A percentile compares a stretch with the other conserved stretches of the same genome.
Conservation (phyloP, 305 asterid species). For the Solanum hybrid region DNA sequence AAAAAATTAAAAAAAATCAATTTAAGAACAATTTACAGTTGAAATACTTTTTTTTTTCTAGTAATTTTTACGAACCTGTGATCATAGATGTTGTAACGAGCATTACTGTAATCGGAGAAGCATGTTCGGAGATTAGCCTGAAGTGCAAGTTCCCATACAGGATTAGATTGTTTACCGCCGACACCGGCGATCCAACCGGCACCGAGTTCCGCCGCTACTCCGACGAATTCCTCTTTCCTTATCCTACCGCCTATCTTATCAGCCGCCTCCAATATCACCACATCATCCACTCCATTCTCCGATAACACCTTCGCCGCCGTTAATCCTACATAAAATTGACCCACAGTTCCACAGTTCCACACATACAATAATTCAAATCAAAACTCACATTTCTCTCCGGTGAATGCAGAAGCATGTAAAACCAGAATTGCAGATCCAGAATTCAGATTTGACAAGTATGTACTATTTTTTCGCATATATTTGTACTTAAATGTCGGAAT, state of each 20-base stretch:
- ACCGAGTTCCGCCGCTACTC: conserved; percentile 85
- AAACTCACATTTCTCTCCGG: neutral
- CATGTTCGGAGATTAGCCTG: conserved; percentile 69
- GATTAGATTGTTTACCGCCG: conserved; percentile 70
- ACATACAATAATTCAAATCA: neutral
- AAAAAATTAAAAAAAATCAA: neutral
- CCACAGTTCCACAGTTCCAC: neutral
- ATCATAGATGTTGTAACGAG: conserved; percentile 86
- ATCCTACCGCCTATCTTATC: conserved; percentile 80
- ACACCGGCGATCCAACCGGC: conserved; percentile 99
- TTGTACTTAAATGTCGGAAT: neutral
- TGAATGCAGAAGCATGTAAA: neutral
- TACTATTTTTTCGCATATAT: neutral
- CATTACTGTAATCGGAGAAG: conserved; percentile 81
- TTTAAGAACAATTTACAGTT: neutral
- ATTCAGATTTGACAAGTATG: neutral
- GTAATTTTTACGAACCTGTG: conserved; percentile 29
- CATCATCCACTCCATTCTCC: conserved; percentile 69
- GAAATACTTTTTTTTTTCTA: neutral
- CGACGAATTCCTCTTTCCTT: conserved; percentile 73
- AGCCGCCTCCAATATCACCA: conserved; percentile 71
- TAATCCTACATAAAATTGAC: conserved; percentile 31
- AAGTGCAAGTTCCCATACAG: conserved; percentile 82
- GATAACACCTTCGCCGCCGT: conserved; percentile 75
- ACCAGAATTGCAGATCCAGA: neutral